Percentiles rank a stretch among this genome's conserved stretches.
Conservation (phyloP, 1,139 yeast genomes). For the Magnusiomyces fungicola region DNA sequence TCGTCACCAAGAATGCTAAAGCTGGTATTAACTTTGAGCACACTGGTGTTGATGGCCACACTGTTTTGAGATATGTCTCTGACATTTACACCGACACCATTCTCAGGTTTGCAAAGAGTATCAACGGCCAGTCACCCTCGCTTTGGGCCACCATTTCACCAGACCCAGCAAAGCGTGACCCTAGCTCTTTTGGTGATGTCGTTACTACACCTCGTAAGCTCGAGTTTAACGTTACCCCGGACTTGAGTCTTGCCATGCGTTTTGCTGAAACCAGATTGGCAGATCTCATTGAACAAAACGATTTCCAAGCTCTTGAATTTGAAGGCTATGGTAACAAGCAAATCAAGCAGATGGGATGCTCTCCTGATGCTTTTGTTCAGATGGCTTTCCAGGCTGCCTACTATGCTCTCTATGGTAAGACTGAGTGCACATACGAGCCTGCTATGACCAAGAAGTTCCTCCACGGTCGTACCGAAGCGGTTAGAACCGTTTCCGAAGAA, state of each 20-base stretch:
- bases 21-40: conserved; percentile 94
- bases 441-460: conserved; percentile 86
- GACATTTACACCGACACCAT: conserved; percentile 90
- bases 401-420: conserved; percentile 85
- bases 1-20: conserved; percentile 83
- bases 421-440: conserved; percentile 91
- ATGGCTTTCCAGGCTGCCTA: conserved; percentile 93
- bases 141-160: conserved; percentile 55
- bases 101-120: conserved; percentile 74
- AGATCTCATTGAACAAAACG: conserved; percentile 84
- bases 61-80: conserved; percentile 78
- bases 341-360: conserved; percentile 77
- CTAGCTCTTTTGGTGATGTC: conserved; percentile 37
- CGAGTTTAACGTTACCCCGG: conserved; percentile 81
- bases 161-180: conserved; percentile 39
- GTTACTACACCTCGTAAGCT: conserved; percentile 66
- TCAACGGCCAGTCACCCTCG: conserved; percentile 74
- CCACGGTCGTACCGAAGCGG: conserved; percentile 91
- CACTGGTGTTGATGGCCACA: conserved; percentile 94
- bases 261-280: conserved; percentile 88
- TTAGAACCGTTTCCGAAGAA: conserved; percentile 74
- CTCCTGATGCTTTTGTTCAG: conserved; percentile 92
- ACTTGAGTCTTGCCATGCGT: conserved; percentile 68
- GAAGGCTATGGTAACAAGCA: conserved; percentile 66
- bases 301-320: conserved; percentile 74